Base-by-base conservation (phyloP, 75 land plant species). In the Ceratopteris richardii region DNA sequence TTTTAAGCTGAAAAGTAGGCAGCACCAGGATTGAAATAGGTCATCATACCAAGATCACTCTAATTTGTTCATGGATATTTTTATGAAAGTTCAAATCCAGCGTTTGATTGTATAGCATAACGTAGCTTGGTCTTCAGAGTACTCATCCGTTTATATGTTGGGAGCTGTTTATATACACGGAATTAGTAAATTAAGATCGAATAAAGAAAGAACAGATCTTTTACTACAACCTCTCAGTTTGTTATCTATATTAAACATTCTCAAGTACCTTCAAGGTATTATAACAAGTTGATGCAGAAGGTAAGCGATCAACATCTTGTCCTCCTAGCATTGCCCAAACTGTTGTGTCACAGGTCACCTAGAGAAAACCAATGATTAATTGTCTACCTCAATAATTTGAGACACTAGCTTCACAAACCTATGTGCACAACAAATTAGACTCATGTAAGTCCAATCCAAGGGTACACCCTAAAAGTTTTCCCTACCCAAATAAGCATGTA, bases 261-360 rank as follows among this genome's bases (percentile, higher is more conserved):
- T 25, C 18, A 28, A 43, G 43, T 67, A 91, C 97, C 87, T 91
- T 91, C 29, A 91, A 76, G 25, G 90, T 91, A 58, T 91, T 91
- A 64, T 91, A 91, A 77, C 97, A 91, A 1, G 97, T 91, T 6
- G 97, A 91, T 50, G 93, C 94, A 42, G 93, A 80, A 5, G 97
- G 97, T 69, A 91, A 87, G 14, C 97, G 74, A 33, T 91, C 97
- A 11, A 91, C 97, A 80, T 91, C 97, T 42, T 82, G 97, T 44
- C 97, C 97, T 33, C 91, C 97, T 52, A 91, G 51, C 29, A 77
- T 54, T 29, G 97, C 85, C 94, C 93, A 91, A 30, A 87, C 74
- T 58, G 97, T 77, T 16, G 79, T 51, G 70, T 84, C 94, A 64
- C 93, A 77, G 13, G 75, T 64, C 51, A 91, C 97, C 97, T 91